phyloP scores from a whole-genome alignment of 345 rosid species.

The Firmiana major region DNA sequence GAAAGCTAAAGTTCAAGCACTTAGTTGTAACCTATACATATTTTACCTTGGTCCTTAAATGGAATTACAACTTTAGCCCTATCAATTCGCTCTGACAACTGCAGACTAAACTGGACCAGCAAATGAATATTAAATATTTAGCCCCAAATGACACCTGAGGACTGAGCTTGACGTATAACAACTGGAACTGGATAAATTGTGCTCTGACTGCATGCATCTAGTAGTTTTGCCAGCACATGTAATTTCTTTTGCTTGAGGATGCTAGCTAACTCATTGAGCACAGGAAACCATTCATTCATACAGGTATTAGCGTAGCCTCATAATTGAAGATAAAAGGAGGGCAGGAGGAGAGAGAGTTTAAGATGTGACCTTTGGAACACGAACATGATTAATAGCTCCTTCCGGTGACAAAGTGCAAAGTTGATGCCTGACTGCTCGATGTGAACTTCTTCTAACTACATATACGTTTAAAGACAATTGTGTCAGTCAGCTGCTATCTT shows the following conservation, averaged over 20 bases:
- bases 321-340: neutral
- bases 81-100: slow-evolving; percentile 64
- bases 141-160: neutral
- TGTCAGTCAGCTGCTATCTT: slow-evolving; percentile 8
- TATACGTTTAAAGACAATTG: slow-evolving; percentile 17
- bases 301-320: neutral
- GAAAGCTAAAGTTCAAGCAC: neutral
- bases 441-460: slow-evolving; percentile 64
- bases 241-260: neutral
- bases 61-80: slow-evolving; percentile 90
- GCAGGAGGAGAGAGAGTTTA: neutral
- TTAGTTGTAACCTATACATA: neutral
- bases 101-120: slow-evolving; percentile 82
- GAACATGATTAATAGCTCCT: slow-evolving; percentile 47
- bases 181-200: neutral
- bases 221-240: neutral
- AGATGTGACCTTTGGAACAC: slow-evolving; percentile 64
- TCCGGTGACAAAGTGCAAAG: slow-evolving; percentile 55
- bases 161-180: neutral
- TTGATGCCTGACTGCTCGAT: slow-evolving; percentile 52
- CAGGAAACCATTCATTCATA: neutral
- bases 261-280: neutral
- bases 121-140: slow-evolving; percentile 18
- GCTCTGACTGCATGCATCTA: neutral
- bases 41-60: slow-evolving; percentile 89